These are phyloP conservation scores for Globisporangium ultimum DNA, from an alignment of 352 stramenopile species.

Conservation along the genomic window DNA sequence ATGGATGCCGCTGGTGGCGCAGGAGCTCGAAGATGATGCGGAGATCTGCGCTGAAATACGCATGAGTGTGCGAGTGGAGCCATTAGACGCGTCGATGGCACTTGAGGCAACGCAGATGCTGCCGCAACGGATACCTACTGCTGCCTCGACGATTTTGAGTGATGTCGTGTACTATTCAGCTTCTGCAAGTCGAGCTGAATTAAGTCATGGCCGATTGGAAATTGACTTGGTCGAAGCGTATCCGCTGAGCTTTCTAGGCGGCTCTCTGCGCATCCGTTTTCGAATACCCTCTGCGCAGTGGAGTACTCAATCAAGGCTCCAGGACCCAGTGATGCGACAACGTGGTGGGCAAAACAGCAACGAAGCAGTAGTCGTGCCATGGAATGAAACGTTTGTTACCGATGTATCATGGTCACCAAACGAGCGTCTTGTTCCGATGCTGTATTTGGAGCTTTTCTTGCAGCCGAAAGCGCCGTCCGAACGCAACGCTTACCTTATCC, in stretches of 20 bases:
- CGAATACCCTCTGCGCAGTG: constrained; percentile 1
- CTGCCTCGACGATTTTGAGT: constrained; percentile 6
- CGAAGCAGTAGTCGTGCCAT: background rate
- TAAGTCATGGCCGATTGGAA: constrained; percentile 5
- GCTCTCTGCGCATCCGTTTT: background rate
- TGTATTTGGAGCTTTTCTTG: constrained; percentile 2
- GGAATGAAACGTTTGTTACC: constrained; percentile 4
- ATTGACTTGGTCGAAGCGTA: constrained; percentile 9
- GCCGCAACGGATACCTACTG: background rate
- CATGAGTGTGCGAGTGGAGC: background rate
- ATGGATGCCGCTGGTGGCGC: background rate
- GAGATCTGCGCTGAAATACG: background rate
- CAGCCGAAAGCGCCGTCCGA: background rate
- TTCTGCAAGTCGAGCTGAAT: background rate
- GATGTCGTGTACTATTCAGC: background rate
- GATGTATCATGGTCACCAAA: constrained; percentile 11
- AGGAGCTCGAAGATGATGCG: background rate
- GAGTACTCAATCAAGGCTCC: constrained; percentile 2
- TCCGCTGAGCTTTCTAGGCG: background rate
- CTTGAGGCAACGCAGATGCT: background rate
- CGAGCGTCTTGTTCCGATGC: constrained; percentile 1
- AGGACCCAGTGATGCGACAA: background rate
- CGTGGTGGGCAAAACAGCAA: background rate
- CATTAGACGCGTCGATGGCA: background rate
- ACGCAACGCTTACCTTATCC: background rate